Evolutionary conservation across 2,329 filamentous ascomycete genomes (phyloP).

Genomic region (Teratosphaeria pseudoeucalypti): DNA sequence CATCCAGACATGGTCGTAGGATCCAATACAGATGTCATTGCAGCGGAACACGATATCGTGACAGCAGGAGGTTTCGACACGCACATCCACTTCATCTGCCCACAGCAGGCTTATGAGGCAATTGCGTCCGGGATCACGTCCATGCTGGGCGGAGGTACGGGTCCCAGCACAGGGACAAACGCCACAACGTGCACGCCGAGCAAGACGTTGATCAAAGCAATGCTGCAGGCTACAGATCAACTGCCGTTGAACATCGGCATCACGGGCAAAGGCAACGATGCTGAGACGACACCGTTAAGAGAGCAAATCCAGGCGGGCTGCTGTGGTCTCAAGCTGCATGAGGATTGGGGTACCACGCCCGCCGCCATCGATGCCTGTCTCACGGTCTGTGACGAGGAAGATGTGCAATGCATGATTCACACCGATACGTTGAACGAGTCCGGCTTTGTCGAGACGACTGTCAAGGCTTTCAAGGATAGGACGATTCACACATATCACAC

Average conservation of each 20-base stretch:
- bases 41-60: conserved; percentile 80
- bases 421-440: conserved; percentile 95
- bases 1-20: conserved; percentile 69
- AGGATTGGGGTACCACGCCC: conserved; percentile 91
- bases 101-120: conserved; percentile 77
- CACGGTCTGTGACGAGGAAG: conserved; percentile 70
- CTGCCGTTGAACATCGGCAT: conserved; percentile 83
- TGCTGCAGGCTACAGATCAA: conserved; percentile 76
- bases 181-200: conserved; percentile 92
- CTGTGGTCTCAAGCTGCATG: conserved; percentile 85
- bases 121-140: conserved; percentile 82
- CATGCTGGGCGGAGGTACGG: conserved; percentile 81
- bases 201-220: conserved; percentile 69
- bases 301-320: conserved; percentile 77
- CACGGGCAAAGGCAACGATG: conserved; percentile 89
- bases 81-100: conserved; percentile 91
- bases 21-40: conserved; percentile 82
- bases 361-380: conserved; percentile 85
- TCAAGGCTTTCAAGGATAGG: conserved; percentile 72
- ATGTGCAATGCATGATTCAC: conserved; percentile 89
- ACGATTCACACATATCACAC: conserved; percentile 97
- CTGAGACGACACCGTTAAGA: conserved; percentile 55
- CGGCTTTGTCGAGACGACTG: conserved; percentile 89
- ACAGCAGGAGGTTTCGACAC: conserved; percentile 84
- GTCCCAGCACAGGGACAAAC: conserved; percentile 82